phyloP scores from a whole-genome alignment of 1,284 basidiomycete species.

The Puccinia coronata region DNA sequence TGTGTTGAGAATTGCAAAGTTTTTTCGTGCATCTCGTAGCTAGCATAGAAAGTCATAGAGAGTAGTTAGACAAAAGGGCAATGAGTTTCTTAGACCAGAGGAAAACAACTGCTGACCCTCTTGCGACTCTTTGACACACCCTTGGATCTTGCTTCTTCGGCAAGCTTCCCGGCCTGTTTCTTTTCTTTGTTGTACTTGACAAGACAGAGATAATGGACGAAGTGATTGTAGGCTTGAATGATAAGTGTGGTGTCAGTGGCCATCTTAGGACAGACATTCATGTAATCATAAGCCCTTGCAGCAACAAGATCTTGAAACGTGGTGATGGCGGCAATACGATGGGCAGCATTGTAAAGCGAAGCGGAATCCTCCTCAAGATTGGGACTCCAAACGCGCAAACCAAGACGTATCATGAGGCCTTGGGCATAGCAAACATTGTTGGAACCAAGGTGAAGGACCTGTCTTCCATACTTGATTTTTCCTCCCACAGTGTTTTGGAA shows the following conservation, averaged over 20 bases:
- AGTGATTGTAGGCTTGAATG: conserved; percentile 34
- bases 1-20: not conserved
- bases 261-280: conserved; percentile 9
- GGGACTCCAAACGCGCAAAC: conserved; percentile 19
- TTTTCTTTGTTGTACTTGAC: conserved; percentile 5
- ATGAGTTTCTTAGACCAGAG: not conserved
- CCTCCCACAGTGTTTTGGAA: not conserved
- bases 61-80: no score
- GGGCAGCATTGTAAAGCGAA: conserved; percentile 28
- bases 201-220: conserved; percentile 8
- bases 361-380: conserved; percentile 6
- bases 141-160: conserved; percentile 24
- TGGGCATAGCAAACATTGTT: conserved; percentile 14
- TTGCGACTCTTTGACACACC: not conserved
- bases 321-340: conserved; percentile 24
- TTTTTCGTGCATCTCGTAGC: not conserved
- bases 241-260: conserved; percentile 12
- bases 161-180: conserved; percentile 12
- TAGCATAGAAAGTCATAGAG: not conserved
- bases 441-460: not conserved
- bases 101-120: not conserved
- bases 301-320: conserved; percentile 4
- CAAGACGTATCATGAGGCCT: conserved; percentile 4
- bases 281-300: conserved; percentile 11
- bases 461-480: not conserved